A percentile compares a stretch with the other conserved stretches of the same genome.
Conservation (phyloP, 768 basidiomycete species). For the Psilocybe subaeruginosa region DNA sequence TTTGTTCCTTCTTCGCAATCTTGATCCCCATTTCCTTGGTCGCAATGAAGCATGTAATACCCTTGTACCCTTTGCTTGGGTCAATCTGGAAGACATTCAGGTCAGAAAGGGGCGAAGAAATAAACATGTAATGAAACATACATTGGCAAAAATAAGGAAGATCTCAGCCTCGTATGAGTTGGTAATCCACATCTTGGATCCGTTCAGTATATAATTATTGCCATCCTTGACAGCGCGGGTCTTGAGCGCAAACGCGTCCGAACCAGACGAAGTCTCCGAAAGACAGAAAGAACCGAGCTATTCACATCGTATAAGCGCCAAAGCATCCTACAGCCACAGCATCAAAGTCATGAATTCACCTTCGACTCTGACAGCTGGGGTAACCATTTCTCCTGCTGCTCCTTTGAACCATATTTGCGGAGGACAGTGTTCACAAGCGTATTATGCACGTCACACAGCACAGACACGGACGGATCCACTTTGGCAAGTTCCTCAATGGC, state of each 20-base stretch:
- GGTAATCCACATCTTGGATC: slow-evolving; percentile 99
- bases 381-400: slow-evolving; percentile 87
- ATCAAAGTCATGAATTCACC: slow-evolving; percentile 42
- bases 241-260: slow-evolving; percentile 96
- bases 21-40: slow-evolving; percentile 97
- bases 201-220: slow-evolving; percentile 85
- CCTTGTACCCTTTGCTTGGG: slow-evolving; percentile 95
- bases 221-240: slow-evolving; percentile 91
- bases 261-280: slow-evolving; percentile 91
- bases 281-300: slow-evolving; percentile 96
- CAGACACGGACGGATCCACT: slow-evolving; percentile 94
- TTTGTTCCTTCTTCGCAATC: slow-evolving; percentile 99
- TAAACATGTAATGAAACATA: slow-evolving; percentile 34
- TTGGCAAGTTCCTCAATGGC: slow-evolving; percentile 97
- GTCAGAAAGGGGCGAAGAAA: neutral
- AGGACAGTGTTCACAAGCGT: slow-evolving; percentile 96
- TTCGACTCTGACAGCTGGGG: slow-evolving; percentile 79
- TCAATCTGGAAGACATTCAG: slow-evolving; percentile 52
- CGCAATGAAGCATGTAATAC: slow-evolving; percentile 96
- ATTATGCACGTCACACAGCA: slow-evolving; percentile 97
- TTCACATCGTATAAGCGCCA: neutral
- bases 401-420: slow-evolving; percentile 81
- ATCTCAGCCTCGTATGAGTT: slow-evolving; percentile 92
- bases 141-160: slow-evolving; percentile 95
- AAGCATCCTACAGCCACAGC: neutral